These are phyloP conservation scores for Dictyostelium purpureum DNA, from an alignment of 78 protist genomes.

Conservation along the genomic window DNA sequence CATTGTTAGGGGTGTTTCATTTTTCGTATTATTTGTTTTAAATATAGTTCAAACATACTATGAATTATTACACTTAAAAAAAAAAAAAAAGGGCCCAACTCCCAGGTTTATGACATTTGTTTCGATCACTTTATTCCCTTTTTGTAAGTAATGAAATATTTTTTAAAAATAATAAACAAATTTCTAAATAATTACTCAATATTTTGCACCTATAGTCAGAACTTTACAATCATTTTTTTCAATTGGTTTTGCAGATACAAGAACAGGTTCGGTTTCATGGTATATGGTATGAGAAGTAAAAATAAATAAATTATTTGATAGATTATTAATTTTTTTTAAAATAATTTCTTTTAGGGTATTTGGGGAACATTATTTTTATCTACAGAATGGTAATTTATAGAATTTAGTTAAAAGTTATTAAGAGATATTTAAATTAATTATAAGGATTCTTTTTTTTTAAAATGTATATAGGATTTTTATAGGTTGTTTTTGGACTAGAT, in stretches of 20 bases:
- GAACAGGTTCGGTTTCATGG: conserved; percentile 5
- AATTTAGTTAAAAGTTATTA: background rate
- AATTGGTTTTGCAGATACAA: background rate
- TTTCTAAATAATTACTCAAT: too few relatives aligned
- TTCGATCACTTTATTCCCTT: conserved; percentile 38
- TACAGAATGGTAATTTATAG: background rate
- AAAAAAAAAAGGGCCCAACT: background rate
- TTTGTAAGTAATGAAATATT: conserved; percentile 18
- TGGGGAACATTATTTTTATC: conserved; percentile 44
- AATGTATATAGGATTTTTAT: conserved; percentile 45
- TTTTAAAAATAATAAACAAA: background rate
- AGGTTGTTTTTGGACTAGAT: conserved; percentile 57
- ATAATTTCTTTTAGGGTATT: too few relatives aligned
- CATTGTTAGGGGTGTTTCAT: background rate
- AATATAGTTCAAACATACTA: conserved; percentile 17
- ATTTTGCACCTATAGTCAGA: too few relatives aligned
- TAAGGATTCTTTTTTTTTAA: background rate
- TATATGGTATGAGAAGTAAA: too few relatives aligned
- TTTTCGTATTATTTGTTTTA: background rate
- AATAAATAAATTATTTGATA: too few relatives aligned
- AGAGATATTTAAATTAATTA: too few relatives aligned
- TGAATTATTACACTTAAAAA: conserved; percentile 6
- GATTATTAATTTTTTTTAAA: too few relatives aligned
- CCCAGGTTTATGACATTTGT: conserved; percentile 47
- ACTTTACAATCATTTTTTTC: background rate